Evolutionary conservation across 176 grass and related monocot species (phyloP).

Genomic region (Neostapfia colusana): DNA sequence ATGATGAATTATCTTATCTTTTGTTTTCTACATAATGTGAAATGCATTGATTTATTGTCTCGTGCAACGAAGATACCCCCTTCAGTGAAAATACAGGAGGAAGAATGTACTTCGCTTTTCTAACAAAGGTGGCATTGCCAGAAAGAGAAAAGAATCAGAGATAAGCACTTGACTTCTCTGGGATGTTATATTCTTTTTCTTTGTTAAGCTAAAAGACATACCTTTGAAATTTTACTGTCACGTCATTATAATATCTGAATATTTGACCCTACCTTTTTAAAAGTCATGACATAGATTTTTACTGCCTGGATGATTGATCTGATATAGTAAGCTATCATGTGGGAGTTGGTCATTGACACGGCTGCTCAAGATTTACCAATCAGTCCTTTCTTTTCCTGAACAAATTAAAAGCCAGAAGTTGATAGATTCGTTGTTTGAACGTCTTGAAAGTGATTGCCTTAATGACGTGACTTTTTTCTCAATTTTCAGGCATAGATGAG

Average conservation of each 20-base stretch:
- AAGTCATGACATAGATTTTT: neutral
- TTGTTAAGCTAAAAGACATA: neutral
- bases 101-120: neutral
- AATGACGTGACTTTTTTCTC: neutral
- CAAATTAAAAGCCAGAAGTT: neutral
- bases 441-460: neutral
- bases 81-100: too few species aligned
- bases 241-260: too few species aligned
- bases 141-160: neutral
- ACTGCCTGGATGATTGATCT: neutral
- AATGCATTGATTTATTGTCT: too few species aligned
- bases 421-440: neutral
- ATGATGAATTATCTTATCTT: too few species aligned
- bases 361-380: neutral
- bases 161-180: neutral
- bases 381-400: neutral
- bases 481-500: neutral
- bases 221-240: neutral
- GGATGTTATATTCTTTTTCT: neutral
- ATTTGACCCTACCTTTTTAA: too few species aligned
- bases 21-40: too few species aligned
- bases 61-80: too few species aligned
- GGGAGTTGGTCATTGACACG: neutral
- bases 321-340: too few species aligned
- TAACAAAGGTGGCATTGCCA: neutral